Evolutionary conservation across 768 basidiomycete species (phyloP), one percentile per base, ranked within the genome.

Genomic region (Aureoboletus auriporus): DNA sequence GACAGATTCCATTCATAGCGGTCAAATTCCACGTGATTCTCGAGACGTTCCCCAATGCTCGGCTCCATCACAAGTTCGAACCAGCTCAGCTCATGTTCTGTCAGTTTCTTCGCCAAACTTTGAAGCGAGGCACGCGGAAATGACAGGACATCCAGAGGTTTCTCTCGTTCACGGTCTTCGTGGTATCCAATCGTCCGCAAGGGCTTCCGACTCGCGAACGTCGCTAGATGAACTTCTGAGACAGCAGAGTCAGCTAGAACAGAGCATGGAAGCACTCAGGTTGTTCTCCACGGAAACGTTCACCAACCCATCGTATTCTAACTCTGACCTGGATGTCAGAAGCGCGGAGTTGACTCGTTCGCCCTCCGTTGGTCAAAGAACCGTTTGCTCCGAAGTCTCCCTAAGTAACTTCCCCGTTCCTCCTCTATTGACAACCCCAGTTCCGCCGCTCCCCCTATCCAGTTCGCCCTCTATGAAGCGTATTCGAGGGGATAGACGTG

Each of bases 391-490:
- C 17, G 83, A 84, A n/a, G 79, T 88, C 51, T 86, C 87, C 4
- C 67, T 89, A 44, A 86, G 84, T 54, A 71, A 73, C 38, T 89
- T 89, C 67, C 86, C 86, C 5, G 67, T 74, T 31, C 87, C 85
- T 30, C 85, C 87, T 13, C 55, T 54, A 64, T 51, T 50, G 40
- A 60, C 55, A 37, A 41, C 44, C 11, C 49, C 54, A 4, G 12
- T 52, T 41, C 52, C 61, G 39, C 42, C 61, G 2, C 53, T 55
- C 27, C 54, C 64, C 42, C 26, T 62, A 28, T 39, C 53, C 26
- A 29, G 43, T 17, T 39, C 54, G 8, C 34, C 54, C 6, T 33
- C 54, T 3, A 44, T 55, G 31, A 50, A 50, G 33, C 66, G 65
- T 33, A 47, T 56, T 20, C 55, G 54, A 46, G 64, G 54, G 26